phyloP scores from a whole-genome alignment of 345 rosid genomes.

The Corchorus capsularis region DNA sequence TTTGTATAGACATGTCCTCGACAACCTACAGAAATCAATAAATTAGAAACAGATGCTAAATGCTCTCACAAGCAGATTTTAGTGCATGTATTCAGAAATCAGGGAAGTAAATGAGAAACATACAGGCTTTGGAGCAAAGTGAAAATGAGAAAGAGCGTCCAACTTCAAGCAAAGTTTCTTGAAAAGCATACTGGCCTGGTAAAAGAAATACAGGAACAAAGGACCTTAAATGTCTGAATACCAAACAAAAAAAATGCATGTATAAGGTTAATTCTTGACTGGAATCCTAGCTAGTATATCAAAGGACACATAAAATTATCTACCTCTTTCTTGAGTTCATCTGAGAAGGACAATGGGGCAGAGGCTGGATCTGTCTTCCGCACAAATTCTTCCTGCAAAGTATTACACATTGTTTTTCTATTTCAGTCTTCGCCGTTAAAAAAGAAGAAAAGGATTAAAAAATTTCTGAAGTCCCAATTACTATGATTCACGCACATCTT shows the following conservation, averaged over 20 bases:
- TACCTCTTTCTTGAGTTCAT: slow-evolving; percentile 91
- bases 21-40: slow-evolving; percentile 57
- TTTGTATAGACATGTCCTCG: slow-evolving; percentile 87
- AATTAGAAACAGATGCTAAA: slow-evolving; percentile 9
- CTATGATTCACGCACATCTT: background rate
- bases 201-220: background rate
- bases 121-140: slow-evolving; percentile 97
- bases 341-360: slow-evolving; percentile 69
- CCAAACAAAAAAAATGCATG: background rate
- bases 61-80: background rate
- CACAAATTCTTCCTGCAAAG: slow-evolving; percentile 79
- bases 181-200: slow-evolving; percentile 73
- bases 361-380: slow-evolving; percentile 67
- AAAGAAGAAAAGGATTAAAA: background rate
- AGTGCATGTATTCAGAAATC: background rate
- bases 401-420: background rate
- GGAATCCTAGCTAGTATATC: background rate
- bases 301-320: background rate
- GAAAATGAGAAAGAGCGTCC: slow-evolving; percentile 98
- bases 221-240: slow-evolving; percentile 9
- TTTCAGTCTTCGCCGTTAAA: background rate
- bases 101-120: slow-evolving; percentile 29
- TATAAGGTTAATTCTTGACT: background rate
- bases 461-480: background rate
- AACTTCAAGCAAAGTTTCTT: slow-evolving; percentile 85